phyloP scores from a whole-genome alignment of 148 eudicot species.

The Rhododendron henanense region DNA sequence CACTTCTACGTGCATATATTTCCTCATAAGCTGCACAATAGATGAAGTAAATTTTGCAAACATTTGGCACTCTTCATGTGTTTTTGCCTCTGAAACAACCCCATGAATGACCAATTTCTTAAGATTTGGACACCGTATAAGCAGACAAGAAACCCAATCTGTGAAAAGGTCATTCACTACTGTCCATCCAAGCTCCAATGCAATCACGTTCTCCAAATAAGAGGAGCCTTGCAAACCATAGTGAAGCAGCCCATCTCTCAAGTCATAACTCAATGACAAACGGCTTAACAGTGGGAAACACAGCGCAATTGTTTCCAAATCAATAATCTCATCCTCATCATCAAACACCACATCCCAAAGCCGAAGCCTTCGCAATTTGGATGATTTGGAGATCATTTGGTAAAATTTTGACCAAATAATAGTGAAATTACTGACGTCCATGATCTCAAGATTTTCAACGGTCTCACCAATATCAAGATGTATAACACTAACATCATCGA shows the following conservation, averaged over 20 bases:
- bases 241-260: constrained; percentile 58
- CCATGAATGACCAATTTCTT: constrained; percentile 69
- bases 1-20: constrained; percentile 59
- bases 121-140: constrained; percentile 67
- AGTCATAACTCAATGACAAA: constrained; percentile 62
- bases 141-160: constrained; percentile 51
- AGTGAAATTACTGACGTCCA: constrained; percentile 81
- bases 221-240: constrained; percentile 55
- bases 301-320: constrained; percentile 60
- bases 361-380: constrained; percentile 65
- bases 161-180: constrained; percentile 61
- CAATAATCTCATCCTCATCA: constrained; percentile 78
- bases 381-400: constrained; percentile 68
- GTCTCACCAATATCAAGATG: constrained; percentile 80
- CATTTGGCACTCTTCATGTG: constrained; percentile 63
- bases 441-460: constrained; percentile 73
- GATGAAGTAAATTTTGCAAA: constrained; percentile 74
- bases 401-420: constrained; percentile 79
- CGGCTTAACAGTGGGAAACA: constrained; percentile 64
- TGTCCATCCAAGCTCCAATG: constrained; percentile 79
- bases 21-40: constrained; percentile 71
- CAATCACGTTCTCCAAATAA: constrained; percentile 53
- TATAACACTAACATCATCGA: constrained; percentile 88
- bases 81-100: constrained; percentile 68
- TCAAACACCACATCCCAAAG: constrained; percentile 87